Conservation (phyloP, 257 asterid genomes). For the Thymus quinquecostatus region DNA sequence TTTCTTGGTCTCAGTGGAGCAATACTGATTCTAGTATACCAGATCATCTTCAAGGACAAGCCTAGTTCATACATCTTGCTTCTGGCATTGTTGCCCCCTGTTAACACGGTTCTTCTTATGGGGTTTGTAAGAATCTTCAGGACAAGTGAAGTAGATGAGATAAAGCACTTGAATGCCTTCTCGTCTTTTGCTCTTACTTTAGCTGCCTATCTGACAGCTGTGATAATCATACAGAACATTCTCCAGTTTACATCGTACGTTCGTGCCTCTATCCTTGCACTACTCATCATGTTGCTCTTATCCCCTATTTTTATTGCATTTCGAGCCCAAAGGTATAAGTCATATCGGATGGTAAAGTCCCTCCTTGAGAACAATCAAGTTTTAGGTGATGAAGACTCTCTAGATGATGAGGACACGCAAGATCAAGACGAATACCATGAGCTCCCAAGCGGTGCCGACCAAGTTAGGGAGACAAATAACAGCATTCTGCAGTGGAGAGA, state of each 20-base stretch:
- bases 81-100: conserved; percentile 50
- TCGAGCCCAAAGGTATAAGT: conserved; percentile 61
- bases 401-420: conserved; percentile 32
- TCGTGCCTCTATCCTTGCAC: conserved; percentile 44
- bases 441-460: conserved; percentile 45
- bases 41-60: conserved; percentile 54
- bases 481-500: conserved; percentile 34
- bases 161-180: conserved; percentile 65
- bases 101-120: conserved; percentile 67
- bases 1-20: conserved; percentile 74
- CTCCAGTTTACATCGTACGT: conserved; percentile 44
- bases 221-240: conserved; percentile 59
- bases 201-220: conserved; percentile 74
- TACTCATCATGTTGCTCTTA: conserved; percentile 61
- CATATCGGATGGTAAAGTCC: conserved; percentile 54
- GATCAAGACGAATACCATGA: conserved; percentile 48
- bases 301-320: conserved; percentile 59
- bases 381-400: conserved; percentile 35
- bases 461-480: conserved; percentile 39
- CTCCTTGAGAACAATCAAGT: conserved; percentile 77
- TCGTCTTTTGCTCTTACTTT: conserved; percentile 62
- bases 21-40: conserved; percentile 56
- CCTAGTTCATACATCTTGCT: conserved; percentile 56
- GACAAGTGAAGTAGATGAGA: conserved; percentile 67
- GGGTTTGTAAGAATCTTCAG: conserved; percentile 58